phyloP scores from a whole-genome alignment of 2,329 filamentous ascomycete species.

The Nemania diffusa region DNA sequence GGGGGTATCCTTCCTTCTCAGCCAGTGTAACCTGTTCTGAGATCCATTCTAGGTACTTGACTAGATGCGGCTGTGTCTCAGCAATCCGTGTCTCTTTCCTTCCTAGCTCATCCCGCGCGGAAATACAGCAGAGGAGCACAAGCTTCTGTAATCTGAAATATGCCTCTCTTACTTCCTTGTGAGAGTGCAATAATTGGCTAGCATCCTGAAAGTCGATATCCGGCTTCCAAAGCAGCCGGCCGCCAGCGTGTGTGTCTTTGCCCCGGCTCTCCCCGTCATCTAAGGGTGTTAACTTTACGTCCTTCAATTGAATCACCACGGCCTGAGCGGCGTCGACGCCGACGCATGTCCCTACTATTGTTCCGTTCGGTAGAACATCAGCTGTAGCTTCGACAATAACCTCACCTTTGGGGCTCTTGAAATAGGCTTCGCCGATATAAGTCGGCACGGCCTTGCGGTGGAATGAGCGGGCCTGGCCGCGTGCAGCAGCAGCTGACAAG shows the following conservation, averaged over 20 bases:
- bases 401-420: neutral
- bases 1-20: slow-evolving; percentile 16
- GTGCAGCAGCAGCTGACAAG: slow-evolving; percentile 4
- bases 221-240: slow-evolving; percentile 27
- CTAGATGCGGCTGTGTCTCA: slow-evolving; percentile 11
- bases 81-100: neutral
- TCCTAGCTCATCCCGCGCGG: slow-evolving; percentile 9
- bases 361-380: neutral
- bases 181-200: slow-evolving; percentile 4
- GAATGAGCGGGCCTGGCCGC: slow-evolving; percentile 12
- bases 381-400: slow-evolving; percentile 12
- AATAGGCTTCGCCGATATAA: slow-evolving; percentile 24
- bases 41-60: slow-evolving; percentile 15
- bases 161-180: slow-evolving; percentile 1
- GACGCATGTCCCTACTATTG: slow-evolving; percentile 5
- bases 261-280: slow-evolving; percentile 6
- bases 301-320: slow-evolving; percentile 9
- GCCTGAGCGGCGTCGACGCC: neutral
- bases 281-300: slow-evolving; percentile 28
- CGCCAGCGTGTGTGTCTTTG: slow-evolving; percentile 25
- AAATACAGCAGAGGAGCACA: slow-evolving; percentile 25
- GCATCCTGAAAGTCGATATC: slow-evolving; percentile 32
- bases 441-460: slow-evolving; percentile 11
- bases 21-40: slow-evolving; percentile 3
- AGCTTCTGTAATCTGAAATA: slow-evolving; percentile 15